Conservation (phyloP, 139 green algal genomes). For the Chlorella sp. region DNA sequence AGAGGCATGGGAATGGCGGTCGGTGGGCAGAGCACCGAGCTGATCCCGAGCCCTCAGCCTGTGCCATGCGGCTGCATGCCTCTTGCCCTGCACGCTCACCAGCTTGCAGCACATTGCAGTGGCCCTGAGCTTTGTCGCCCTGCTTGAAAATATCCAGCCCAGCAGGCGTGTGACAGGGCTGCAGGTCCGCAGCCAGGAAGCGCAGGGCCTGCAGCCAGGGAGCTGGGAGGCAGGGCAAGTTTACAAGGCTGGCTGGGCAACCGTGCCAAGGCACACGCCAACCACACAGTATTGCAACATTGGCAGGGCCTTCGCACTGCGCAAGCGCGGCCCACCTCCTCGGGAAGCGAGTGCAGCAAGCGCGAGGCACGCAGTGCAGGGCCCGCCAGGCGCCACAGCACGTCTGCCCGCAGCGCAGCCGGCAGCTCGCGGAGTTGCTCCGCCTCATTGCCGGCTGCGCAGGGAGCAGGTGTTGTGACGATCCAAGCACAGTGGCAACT, state of each 20-base stretch:
- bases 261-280: no score
- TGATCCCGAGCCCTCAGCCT: no score
- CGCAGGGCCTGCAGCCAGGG: neutral
- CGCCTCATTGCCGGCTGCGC: neutral
- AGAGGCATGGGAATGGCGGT: neutral
- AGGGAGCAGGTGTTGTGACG: neutral
- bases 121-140: neutral
- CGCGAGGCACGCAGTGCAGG: neutral
- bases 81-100: no score
- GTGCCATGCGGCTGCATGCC: no score
- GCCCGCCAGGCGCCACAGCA: neutral
- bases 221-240: no score
- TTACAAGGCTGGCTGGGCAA: no score
- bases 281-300: neutral
- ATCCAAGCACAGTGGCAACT: no score
- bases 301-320: no score
- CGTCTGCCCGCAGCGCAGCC: neutral
- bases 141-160: slow-evolving; percentile 2
- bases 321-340: neutral
- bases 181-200: neutral
- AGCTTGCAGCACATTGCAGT: neutral
- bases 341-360: neutral
- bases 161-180: neutral
- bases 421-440: neutral
- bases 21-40: no score